phyloP scores from a whole-genome alignment of 768 basidiomycete genomes.

The Cantharellus cinnabarinus region DNA sequence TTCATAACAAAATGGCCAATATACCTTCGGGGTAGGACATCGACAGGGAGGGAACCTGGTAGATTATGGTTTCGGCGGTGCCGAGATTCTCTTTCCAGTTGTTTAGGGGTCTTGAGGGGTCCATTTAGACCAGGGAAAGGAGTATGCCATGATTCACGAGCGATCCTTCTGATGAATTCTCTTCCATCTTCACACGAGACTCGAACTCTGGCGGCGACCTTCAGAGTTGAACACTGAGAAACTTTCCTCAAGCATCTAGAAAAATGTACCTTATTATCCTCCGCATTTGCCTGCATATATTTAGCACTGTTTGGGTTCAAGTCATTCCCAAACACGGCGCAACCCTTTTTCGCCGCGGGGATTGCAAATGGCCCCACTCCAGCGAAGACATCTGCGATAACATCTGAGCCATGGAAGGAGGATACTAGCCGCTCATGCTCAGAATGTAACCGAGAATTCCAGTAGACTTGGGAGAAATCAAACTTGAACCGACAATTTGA shows the following conservation, averaged over 20 bases:
- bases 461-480: conserved; percentile 90
- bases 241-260: background rate
- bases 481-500: conserved; percentile 74
- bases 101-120: conserved; percentile 23
- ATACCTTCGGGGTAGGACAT: conserved; percentile 22
- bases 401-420: conserved; percentile 40
- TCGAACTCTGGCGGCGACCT: conserved; percentile 55
- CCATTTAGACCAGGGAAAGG: conserved; percentile 44
- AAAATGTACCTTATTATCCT: conserved; percentile 49
- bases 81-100: conserved; percentile 20
- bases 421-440: conserved; percentile 78
- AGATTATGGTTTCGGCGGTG: background rate
- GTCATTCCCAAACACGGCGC: conserved; percentile 80
- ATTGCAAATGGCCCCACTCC: conserved; percentile 94
- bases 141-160: conserved; percentile 30
- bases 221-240: background rate
- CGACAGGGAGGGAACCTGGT: background rate
- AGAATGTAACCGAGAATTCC: conserved; percentile 87
- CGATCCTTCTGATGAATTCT: conserved; percentile 52
- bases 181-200: conserved; percentile 71
- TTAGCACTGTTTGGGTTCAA: conserved; percentile 75
- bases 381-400: conserved; percentile 87
- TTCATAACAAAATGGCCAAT: conserved; percentile 96
- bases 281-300: conserved; percentile 53
- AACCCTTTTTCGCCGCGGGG: conserved; percentile 82